phyloP scores from a whole-genome alignment of 208 protist genomes.

The Acanthamoeba castellanii region DNA sequence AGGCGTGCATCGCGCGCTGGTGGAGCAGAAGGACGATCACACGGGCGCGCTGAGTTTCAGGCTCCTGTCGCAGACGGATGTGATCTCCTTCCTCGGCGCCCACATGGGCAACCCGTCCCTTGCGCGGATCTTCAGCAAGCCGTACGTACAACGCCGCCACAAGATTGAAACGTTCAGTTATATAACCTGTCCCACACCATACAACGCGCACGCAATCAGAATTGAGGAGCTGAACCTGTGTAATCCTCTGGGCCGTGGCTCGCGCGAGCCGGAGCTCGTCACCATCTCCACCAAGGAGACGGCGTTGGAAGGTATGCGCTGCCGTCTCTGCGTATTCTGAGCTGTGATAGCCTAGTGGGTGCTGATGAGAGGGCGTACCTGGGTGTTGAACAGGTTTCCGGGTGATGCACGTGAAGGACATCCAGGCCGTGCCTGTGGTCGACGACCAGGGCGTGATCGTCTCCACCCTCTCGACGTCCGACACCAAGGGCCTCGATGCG shows the following conservation, averaged over 20 bases:
- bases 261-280: not conserved
- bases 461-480: slow-evolving; percentile 39
- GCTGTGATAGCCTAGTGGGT: not conserved
- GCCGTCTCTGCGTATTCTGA: not conserved
- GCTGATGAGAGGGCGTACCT: not conserved
- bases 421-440: slow-evolving; percentile 15
- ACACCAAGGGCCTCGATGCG: slow-evolving; percentile 16
- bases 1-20: slow-evolving; percentile 31
- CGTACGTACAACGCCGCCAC: not conserved
- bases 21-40: slow-evolving; percentile 52
- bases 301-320: not conserved
- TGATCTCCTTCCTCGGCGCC: slow-evolving; percentile 24
- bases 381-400: not conserved
- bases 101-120: not conserved
- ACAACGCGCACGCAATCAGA: not conserved
- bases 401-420: slow-evolving; percentile 58
- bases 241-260: not conserved
- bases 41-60: not conserved
- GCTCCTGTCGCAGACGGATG: slow-evolving; percentile 52
- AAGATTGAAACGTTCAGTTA: not conserved
- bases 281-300: slow-evolving; percentile 40
- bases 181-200: not conserved
- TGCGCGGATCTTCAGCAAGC: not conserved
- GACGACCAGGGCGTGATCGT: slow-evolving; percentile 58
- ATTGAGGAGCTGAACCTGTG: slow-evolving; percentile 37